phyloP scores from a whole-genome alignment of 164 flowering plant genomes.

The Platanus orientalis region DNA sequence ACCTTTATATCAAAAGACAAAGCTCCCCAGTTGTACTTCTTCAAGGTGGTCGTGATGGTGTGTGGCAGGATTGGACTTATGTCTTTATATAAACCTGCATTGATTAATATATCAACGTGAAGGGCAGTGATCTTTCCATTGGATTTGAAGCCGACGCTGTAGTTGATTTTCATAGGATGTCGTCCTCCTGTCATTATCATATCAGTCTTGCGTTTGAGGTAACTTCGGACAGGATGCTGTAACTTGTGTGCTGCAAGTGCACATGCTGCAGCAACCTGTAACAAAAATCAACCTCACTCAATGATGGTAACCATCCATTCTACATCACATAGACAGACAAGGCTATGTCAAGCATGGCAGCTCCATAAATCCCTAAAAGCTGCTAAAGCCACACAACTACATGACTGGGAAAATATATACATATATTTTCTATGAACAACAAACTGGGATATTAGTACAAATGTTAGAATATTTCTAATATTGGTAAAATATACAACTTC shows the following conservation, averaged over 20 bases:
- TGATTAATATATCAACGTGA: conserved; percentile 51
- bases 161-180: conserved; percentile 85
- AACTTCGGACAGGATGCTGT: conserved; percentile 62
- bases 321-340: too few species aligned
- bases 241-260: conserved; percentile 85
- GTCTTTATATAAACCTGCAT: conserved; percentile 65
- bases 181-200: conserved; percentile 90
- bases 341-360: too few species aligned
- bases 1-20: conserved; percentile 74
- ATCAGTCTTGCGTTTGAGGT: conserved; percentile 75
- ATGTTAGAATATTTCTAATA: too few species aligned
- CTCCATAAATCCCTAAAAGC: too few species aligned
- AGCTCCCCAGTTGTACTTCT: conserved; percentile 88
- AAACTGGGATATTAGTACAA: too few species aligned
- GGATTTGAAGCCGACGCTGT: conserved; percentile 75
- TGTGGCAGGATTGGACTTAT: conserved; percentile 58
- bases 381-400: too few species aligned
- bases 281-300: too few species aligned
- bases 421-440: too few species aligned
- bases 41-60: conserved; percentile 38
- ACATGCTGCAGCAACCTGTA: conserved; percentile 79
- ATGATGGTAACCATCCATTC: too few species aligned
- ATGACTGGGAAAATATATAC: too few species aligned
- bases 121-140: conserved; percentile 81
- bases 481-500: too few species aligned